Evolutionary conservation across 2,329 filamentous ascomycete genomes (phyloP), one percentile per base, ranked within the genome.

Genomic region (Zarea fungicola): DNA sequence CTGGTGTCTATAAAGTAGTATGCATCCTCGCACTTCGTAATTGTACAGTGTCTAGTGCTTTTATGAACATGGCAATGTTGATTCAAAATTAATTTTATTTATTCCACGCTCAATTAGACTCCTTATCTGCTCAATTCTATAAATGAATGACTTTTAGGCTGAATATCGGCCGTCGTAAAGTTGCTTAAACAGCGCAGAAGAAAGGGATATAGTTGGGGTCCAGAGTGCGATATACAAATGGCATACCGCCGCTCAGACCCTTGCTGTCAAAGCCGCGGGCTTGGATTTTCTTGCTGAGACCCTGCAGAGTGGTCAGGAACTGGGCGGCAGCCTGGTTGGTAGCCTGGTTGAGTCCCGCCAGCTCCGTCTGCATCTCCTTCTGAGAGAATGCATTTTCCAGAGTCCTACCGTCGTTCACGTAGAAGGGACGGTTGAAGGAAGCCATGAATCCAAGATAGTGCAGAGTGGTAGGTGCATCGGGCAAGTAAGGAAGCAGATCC

Each of bases 171-270:
- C 14, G 8, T 14, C 28, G 28, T 29, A n/a, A 34, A 11, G 31
- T n/a, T 34, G 9, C 40, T 49, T 50, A 55, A 5, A 54, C 52
- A 14, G 53, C 46, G 8, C 51, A 54, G 41, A 55, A 55, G 47
- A 53, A 54, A 9, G 51, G 53, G 37, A 55, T 55, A 41, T 50
- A 55, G 42, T 25, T 23, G 14, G 32, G 42, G 36, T 45, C 32
- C 14, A 59, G 50, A n/a, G 54, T 53, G 64, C 55, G 52, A 37
- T 57, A 76, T 2, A 75, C 39, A 52, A 74, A 75, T 6, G 73
- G 73, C 72, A 74, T 74, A 2, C 71, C 72, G 51, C 68, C 63
- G 53, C 64, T 66, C 37, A 76, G 60, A 0, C 73, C 74, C 5
- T 69, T 40, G 3, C 48, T 49, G 51, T 71, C 71, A 57, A 77